Base-by-base conservation (phyloP, 1,139 yeast genomes). In the Candida glucosophila region DNA sequence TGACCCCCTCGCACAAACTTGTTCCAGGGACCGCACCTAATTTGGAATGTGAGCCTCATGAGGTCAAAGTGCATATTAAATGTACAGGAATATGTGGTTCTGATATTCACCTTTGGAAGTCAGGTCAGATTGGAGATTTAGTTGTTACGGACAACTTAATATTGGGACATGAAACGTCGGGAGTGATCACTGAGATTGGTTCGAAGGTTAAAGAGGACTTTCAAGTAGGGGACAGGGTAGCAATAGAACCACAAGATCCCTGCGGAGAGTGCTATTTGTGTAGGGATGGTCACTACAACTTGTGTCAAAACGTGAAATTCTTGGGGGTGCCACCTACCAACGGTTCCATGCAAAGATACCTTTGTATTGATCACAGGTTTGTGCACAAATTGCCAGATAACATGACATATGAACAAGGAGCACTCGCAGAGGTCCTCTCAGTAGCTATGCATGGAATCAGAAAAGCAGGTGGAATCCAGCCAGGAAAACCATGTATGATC, bases 371-470 rank as follows among this genome's bases (percentile, higher is more conserved):
- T 19, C 63, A 60, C 22, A 49, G 55, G 13, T 73, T 69, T 36
- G 53, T 65, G 16, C 49, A 67, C 23, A 61, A 60, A 33, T 55
- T 71, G 14, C 70, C 73, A 17, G n/a, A n/a, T n/a, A 15, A 31
- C 8, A 40, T 49, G 24, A 49, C 72, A 22, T 73, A 75, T 14
- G 37, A 66, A 28, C 74, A 70, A 32, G 77, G 73, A 17, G 77
- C 78, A 3, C 47, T 72, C 29, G 58, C 67, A 22, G 76, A 72
- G 43, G 77, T 78, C 5, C 46, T 72, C 19, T 50, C 74, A 1
- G 77, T 71, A 12, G 67, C 73, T 8, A 71, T 74, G 73, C 78
- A 72, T 43, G 78, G 76, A 1, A 67, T 69, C 19, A 54, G 58
- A 26, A 47, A 59, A 12, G 51, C 72, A 0, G 47, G 53, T 28